A percentile compares a stretch with the other conserved stretches of the same genome.
Conservation (phyloP, 1,284 basidiomycete species). For the Clitocybe nebularis region DNA sequence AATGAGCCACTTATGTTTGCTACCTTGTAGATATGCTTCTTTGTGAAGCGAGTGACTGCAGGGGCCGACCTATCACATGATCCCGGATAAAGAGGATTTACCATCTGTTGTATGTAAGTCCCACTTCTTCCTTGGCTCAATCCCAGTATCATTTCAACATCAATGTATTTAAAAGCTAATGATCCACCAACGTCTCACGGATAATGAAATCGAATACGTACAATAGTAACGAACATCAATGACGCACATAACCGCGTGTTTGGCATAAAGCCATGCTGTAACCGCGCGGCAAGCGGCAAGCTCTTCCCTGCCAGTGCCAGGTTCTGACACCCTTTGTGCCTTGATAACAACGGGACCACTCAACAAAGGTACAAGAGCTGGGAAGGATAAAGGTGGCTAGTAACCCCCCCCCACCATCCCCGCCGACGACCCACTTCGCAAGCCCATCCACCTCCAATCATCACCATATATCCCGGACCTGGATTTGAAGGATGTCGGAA, state of each 20-base stretch:
- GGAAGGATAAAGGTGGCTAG: too few relatives aligned
- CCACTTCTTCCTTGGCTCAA: too few relatives aligned
- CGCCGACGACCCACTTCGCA: background rate
- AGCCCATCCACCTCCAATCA: background rate
- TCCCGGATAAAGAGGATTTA: background rate
- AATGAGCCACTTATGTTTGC: too few relatives aligned
- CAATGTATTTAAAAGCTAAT: too few relatives aligned
- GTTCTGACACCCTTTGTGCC: constrained; percentile 12
- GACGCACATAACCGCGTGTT: constrained; percentile 13
- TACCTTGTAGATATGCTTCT: too few relatives aligned
- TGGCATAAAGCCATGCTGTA: constrained; percentile 14
- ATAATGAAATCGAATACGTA: constrained; percentile 2
- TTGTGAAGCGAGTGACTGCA: too few relatives aligned
- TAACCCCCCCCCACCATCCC: background rate
- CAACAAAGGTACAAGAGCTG: background rate
- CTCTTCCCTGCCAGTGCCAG: constrained; percentile 7
- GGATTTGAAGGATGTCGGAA: too few relatives aligned
- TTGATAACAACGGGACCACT: constrained; percentile 7
- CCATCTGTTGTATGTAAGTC: background rate
- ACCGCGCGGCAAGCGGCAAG: constrained; percentile 9
- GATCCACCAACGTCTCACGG: background rate
- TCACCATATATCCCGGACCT: constrained; percentile 3
- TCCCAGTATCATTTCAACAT: too few relatives aligned
- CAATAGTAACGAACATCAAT: constrained; percentile 1
- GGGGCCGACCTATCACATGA: too few relatives aligned